Conservation (phyloP, 1,139 yeast genomes). For the Blastobotrys capitulatus region DNA sequence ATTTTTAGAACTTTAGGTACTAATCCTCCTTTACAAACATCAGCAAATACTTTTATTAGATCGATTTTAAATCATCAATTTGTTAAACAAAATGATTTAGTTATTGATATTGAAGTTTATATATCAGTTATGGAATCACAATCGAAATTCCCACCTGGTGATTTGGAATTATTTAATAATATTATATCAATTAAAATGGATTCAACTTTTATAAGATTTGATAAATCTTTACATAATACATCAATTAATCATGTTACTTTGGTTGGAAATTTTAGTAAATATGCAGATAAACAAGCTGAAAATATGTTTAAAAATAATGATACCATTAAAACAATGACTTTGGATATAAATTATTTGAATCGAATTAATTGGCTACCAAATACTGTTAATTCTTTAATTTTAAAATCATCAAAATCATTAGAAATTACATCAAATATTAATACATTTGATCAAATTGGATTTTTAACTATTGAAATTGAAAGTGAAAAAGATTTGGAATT, state of each 20-base stretch:
- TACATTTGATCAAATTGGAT: neutral
- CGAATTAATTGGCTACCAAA: constrained; percentile 2
- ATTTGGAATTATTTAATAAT: constrained; percentile 6
- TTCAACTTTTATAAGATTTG: constrained; percentile 7
- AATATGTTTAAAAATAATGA: neutral
- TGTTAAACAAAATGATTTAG: neutral
- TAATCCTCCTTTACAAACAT: constrained; percentile 10
- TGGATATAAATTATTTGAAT: constrained; percentile 5
- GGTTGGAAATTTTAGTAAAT: constrained; percentile 3
- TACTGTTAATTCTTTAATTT: neutral
- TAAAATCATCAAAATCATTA: neutral
- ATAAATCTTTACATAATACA: neutral
- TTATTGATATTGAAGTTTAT: neutral
- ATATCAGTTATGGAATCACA: constrained; percentile 1
- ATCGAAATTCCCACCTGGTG: constrained; percentile 10
- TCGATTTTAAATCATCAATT: neutral
- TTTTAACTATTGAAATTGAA: constrained; percentile 1
- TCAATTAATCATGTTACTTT: neutral
- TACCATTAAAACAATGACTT: neutral
- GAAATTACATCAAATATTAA: neutral
- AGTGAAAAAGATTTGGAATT: neutral
- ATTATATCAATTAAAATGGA: constrained; percentile 4
- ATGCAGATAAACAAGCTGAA: constrained; percentile 5
- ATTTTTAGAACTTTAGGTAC: constrained; percentile 2
- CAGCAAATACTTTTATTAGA: constrained; percentile 7